Conservation (phyloP, 108 stramenopile species). For the Stephanodiscus triporus region DNA sequence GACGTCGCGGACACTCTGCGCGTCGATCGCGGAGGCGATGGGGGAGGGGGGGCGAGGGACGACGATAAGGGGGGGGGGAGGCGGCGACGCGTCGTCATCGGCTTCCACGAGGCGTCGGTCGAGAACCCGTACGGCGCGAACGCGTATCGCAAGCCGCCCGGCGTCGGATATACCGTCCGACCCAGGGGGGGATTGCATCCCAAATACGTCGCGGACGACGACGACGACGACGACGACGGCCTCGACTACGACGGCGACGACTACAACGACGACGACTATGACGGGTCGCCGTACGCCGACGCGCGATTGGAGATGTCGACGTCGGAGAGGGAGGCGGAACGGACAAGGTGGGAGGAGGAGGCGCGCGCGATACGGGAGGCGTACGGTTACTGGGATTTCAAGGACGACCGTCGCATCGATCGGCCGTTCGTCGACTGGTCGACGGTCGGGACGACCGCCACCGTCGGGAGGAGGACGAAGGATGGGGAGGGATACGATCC, state of each 20-base stretch:
- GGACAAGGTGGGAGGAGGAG: constrained; percentile 9
- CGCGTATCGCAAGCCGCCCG: constrained; percentile 37
- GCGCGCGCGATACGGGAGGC: constrained; percentile 19
- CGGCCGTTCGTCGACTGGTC: constrained; percentile 34
- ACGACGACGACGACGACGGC: not conserved
- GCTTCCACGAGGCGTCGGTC: constrained; percentile 32
- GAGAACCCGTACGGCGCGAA: constrained; percentile 21
- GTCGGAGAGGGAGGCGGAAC: constrained; percentile 21
- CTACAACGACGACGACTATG: constrained; percentile 19
- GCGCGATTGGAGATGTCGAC: constrained; percentile 22
- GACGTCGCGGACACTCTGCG: no score
- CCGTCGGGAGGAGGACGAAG: not conserved
- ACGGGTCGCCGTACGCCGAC: constrained; percentile 44
- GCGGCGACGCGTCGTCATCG: not conserved
- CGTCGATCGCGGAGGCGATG: no score
- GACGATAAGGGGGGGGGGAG: no score
- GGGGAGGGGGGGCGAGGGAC: no score
- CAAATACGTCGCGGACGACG: constrained; percentile 19
- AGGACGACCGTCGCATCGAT: constrained; percentile 8
- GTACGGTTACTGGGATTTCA: constrained; percentile 43
- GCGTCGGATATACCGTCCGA: constrained; percentile 31
- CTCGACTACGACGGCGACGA: not conserved
- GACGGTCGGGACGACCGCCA: constrained; percentile 5
- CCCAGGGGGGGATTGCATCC: constrained; percentile 41
- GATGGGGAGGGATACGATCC: constrained; percentile 14